Base-by-base conservation (phyloP, 116 monocot genomes). In the Iris pallida region DNA sequence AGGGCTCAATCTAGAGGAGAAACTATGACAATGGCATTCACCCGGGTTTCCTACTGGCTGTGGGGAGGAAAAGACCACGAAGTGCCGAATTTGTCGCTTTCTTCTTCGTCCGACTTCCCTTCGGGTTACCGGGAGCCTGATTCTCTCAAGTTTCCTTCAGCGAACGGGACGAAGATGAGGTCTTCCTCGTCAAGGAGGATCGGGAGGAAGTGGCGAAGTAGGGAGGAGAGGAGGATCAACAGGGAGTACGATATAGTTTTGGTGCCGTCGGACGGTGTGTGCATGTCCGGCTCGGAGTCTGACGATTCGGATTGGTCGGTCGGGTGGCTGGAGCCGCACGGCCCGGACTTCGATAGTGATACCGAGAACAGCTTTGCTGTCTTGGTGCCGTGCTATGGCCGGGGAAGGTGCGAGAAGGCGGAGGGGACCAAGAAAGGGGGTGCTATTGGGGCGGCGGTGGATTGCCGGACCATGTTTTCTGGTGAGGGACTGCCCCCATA, bases 301-400 rank as follows among this genome's bases (percentile, higher is more conserved):
- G 83, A 85, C 48, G 92, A 79, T 70, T 92, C 92, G 0, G 92
- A 92, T 63, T 92, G 92, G 92, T 88, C 92, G 10, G 83, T 92
- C 41, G 92, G 92, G n/a, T 92, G 92, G 92, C 52, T 81, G 71
- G 92, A 92, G 55, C 88, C 88, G 0, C 88, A 85, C 53, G 78
- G 83, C 2, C 73, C 88, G 10, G 88, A 88, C 40, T 88, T 92
- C 47, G 69, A 66, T 42, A 72, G 76, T 16, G 88, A 82, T n/a
- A 52, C 46, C 1, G 84, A 83, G 30, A 51, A 55, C 67, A 83
- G 85, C 78, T 92, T 92, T 48, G 88, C 88, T 10, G 92, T 92
- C 19, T 73, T 92, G 14, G 92, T 92, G 11, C 88, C 83, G 5
- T 92, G 92, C 66, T 92, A 92, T 72, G 79, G 80, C 14, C 75